Evolutionary conservation across 2,329 filamentous ascomycete species (phyloP).

Genomic region (Aspergillus pseudonomiae): DNA sequence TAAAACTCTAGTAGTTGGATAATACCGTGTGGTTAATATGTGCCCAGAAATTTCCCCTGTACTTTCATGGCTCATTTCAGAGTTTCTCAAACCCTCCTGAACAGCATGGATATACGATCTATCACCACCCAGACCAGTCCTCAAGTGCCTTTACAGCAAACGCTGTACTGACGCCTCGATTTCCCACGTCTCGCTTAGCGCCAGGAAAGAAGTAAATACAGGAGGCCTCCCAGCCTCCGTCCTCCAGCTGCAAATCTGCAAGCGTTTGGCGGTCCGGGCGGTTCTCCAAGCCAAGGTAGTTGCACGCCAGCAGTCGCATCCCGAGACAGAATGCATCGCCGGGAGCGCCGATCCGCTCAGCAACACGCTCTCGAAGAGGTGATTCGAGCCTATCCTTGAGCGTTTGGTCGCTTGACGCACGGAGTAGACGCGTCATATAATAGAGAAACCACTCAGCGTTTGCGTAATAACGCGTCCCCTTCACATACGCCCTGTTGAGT

Average conservation of each 20-base stretch:
- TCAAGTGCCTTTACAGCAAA: slow-evolving; percentile 6
- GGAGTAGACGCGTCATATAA: slow-evolving; percentile 25
- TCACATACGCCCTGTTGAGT: slow-evolving; percentile 30
- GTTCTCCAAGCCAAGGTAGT: neutral
- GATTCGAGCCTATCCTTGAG: neutral
- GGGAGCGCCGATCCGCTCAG: slow-evolving; percentile 3
- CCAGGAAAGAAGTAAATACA: slow-evolving; percentile 16
- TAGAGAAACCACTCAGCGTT: slow-evolving; percentile 37
- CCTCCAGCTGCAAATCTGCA: slow-evolving; percentile 32
- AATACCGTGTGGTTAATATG: too few relatives aligned
- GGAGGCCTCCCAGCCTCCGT: slow-evolving; percentile 39
- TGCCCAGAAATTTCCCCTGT: too few relatives aligned
- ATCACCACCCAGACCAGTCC: too few relatives aligned
- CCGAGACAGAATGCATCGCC: slow-evolving; percentile 3
- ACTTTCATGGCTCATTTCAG: too few relatives aligned
- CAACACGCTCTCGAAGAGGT: neutral
- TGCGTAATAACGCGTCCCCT: slow-evolving; percentile 37
- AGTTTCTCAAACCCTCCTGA: too few relatives aligned
- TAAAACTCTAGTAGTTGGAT: too few relatives aligned
- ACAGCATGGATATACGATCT: too few relatives aligned
- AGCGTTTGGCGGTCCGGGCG: slow-evolving; percentile 21
- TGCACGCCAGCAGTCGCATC: slow-evolving; percentile 3
- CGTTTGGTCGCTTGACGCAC: neutral
- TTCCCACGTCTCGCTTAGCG: neutral
- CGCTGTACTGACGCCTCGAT: slow-evolving; percentile 9